Base-by-base conservation (phyloP, 352 stramenopile species). In the Phytopythium mirpurense region DNA sequence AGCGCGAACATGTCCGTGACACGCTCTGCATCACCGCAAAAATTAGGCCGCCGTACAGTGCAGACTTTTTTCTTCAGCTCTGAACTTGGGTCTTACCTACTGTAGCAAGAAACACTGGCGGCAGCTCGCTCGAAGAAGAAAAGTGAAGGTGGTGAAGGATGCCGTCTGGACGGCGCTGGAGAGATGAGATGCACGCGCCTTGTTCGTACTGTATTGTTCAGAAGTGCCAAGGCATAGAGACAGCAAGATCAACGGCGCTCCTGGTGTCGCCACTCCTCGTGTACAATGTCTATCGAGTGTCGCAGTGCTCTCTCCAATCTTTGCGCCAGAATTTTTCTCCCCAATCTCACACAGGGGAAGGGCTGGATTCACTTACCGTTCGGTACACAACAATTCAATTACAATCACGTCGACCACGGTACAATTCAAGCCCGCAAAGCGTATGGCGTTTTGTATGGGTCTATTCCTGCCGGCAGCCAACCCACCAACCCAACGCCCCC, bases 121-220 rank as follows among this genome's bases (percentile, higher is more conserved):
- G 34, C 19, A 26, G n/a, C 1, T 15, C 6, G 37, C 18, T 2
- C 7, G 37, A 23, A 15, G 27, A 24, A 21, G 16, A 36, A 50
- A 50, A 50, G 43, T 50, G 43, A 26, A 35, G 43, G 43, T 24
- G 8, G 26, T 26, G 43, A 50, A 48, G 15, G 27, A 34, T 11
- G 14, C 23, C 5, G 19, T 31, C 19, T 19, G 15, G 24, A 46
- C 5, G 37, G 16, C 16, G 37, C 16, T 23, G 37, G 37, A 43
- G 16, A 23, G n/a, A n/a, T n/a, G n/a, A n/a, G n/a, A 43, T 24
- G 11, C 32, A 12, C 32, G 32, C 18, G 37, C 19, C 15, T 31
- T 21, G 11, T n/a, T 15, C n/a, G 37, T 42, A 36, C 32, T 10
- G 6, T 36, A 36, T 4, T 11, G 6, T 15, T 15, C 32, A 36